Base-by-base conservation (phyloP, 2,329 filamentous ascomycete genomes). In the Ophiostoma tasmaniense region DNA sequence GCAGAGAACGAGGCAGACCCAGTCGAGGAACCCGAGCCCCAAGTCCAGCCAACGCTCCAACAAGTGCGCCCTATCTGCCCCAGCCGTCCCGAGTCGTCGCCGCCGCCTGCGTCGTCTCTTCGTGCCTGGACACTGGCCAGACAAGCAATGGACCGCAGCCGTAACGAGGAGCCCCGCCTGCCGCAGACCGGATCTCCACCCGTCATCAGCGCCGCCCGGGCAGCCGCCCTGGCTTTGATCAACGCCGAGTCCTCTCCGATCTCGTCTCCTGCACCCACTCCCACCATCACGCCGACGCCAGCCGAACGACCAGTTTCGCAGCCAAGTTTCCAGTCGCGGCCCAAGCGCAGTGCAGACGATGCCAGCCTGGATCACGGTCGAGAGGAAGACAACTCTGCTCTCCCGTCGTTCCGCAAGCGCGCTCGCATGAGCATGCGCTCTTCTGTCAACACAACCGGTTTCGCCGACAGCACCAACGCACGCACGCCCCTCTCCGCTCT, bases 201-300 rank as follows among this genome's bases (percentile, higher is more conserved):
- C 30, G 25, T 67, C 45, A 8, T 59, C 69, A 61, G 55, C 8
- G 50, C 50, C 3, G 50, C 50, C 50, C 17, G 50, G 7, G 22
- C 55, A 17, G 11, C 55, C 14, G 55, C 55, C 30, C 25, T 28
- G 55, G 22, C 55, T 14, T 7, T 33, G 30, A 20, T 35, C 8
- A 33, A 64, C 13, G 33, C 30, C 20, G 30, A 22, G 33, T 64
- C 61, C 8, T 45, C 42, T 5, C 61, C 33, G 61, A 22, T 35
- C 17, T 64, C 61, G 61, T 22, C 67, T 67, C 1, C 30, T 66
- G 3, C 50, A 72, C 4, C 71, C 66, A 2, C 55, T 72, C 11
- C 71, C 70, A 11, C 62, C 72, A 1, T 69, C 76, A 0, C 78
- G 77, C 61, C 61, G 20, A 64, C 61, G n/a, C 61, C 61, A 1